A percentile compares a stretch with the other conserved stretches of the same genome.
Conservation (phyloP, 768 basidiomycete species). For the Agaricus subrufescens region DNA sequence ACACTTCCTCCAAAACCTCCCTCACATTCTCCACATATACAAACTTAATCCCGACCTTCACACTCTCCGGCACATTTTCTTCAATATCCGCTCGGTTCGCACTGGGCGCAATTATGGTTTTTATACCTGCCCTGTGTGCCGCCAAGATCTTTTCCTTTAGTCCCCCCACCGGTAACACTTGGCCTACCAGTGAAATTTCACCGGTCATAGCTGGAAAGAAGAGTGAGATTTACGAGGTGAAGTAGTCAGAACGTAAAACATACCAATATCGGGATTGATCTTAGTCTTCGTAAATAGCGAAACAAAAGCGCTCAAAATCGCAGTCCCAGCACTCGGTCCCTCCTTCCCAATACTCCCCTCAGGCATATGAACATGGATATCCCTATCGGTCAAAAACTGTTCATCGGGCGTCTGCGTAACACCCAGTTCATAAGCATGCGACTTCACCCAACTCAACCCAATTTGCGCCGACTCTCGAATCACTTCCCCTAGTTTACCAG, state of each 20-base stretch:
- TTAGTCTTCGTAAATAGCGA: constrained; percentile 83
- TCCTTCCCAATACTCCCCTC: constrained; percentile 93
- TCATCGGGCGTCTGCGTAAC: constrained; percentile 70
- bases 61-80: constrained; percentile 94
- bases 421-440: constrained; percentile 84
- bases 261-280: constrained; percentile 86
- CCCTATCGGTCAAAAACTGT: constrained; percentile 78
- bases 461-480: constrained; percentile 97
- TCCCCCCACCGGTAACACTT: constrained; percentile 94
- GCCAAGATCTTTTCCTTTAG: constrained; percentile 96
- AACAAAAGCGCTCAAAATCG: constrained; percentile 87
- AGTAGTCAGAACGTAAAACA: constrained; percentile 18
- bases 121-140: constrained; percentile 95
- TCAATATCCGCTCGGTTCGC: constrained; percentile 94
- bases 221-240: neutral
- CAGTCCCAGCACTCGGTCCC: constrained; percentile 95
- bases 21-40: constrained; percentile 93
- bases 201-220: constrained; percentile 84
- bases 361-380: constrained; percentile 97
- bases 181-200: constrained; percentile 93
- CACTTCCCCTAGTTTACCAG: constrained; percentile 97
- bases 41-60: constrained; percentile 91
- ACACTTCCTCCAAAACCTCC: constrained; percentile 87
- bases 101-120: constrained; percentile 80
- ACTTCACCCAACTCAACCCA: constrained; percentile 88